These are phyloP conservation scores for Coniochaeta ligniaria DNA, from an alignment of 2,329 filamentous ascomycete species.

Conservation along the genomic window DNA sequence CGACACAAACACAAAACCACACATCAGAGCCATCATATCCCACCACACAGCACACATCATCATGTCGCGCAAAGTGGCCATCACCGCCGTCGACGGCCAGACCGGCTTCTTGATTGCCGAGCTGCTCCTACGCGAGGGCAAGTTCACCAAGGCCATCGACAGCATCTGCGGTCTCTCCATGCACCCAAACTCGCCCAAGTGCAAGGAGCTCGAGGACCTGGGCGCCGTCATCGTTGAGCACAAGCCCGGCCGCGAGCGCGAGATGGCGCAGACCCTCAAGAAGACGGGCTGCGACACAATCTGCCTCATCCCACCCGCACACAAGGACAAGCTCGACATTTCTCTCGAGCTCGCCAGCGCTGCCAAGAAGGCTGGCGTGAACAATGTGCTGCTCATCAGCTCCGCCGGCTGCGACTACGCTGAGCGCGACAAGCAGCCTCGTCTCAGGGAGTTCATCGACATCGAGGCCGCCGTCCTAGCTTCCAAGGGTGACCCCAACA, in stretches of 20 bases:
- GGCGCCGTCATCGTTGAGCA: constrained; percentile 35
- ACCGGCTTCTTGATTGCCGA: constrained; percentile 44
- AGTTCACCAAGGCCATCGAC: constrained; percentile 33
- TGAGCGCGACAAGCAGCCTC: constrained; percentile 37
- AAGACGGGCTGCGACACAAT: constrained; percentile 36
- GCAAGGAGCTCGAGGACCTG: constrained; percentile 30
- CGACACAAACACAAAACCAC: no score
- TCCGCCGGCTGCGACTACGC: constrained; percentile 43
- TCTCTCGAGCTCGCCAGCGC: constrained; percentile 35
- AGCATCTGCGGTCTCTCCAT: constrained; percentile 33
- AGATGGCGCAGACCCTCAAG: constrained; percentile 35
- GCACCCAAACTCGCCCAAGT: constrained; percentile 26
- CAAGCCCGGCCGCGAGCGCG: constrained; percentile 29
- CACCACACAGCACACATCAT: background rate
- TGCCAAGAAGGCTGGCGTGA: constrained; percentile 33
- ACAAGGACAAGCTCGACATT: constrained; percentile 37
- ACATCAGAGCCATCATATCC: no score
- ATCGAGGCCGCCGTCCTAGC: constrained; percentile 34
- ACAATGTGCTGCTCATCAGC: constrained; percentile 39
- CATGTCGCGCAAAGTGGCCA: constrained; percentile 40
- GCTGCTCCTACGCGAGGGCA: constrained; percentile 33
- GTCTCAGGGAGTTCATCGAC: constrained; percentile 42
- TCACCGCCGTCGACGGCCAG: constrained; percentile 41
- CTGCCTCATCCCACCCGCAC: constrained; percentile 40
- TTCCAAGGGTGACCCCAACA: constrained; percentile 33